These are phyloP conservation scores for Fusarium albosuccineum DNA, from an alignment of 2,329 filamentous ascomycete species.

Conservation along the genomic window DNA sequence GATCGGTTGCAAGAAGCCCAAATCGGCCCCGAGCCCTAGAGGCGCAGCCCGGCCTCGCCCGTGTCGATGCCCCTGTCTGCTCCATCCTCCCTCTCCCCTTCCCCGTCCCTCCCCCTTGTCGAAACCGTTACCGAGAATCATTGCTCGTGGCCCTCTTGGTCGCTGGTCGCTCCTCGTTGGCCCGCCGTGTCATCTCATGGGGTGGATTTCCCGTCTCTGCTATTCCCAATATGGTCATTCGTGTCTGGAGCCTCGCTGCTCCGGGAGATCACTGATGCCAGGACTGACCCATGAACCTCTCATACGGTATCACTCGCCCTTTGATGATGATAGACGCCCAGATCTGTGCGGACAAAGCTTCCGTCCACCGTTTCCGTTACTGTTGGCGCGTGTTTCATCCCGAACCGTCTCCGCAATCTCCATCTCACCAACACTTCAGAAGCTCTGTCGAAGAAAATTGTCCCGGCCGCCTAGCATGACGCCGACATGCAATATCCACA, in stretches of 20 bases:
- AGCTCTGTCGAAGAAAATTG: constrained; percentile 41
- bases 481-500: constrained; percentile 37
- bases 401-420: constrained; percentile 36
- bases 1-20: constrained; percentile 35
- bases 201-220: constrained; percentile 17
- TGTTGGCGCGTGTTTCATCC: constrained; percentile 41
- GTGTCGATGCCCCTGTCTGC: constrained; percentile 19
- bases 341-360: background rate
- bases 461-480: background rate
- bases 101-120: constrained; percentile 9
- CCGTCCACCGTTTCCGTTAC: background rate
- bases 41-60: constrained; percentile 45
- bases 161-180: constrained; percentile 33
- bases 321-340: constrained; percentile 28
- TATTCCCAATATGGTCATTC: constrained; percentile 40
- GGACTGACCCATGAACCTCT: constrained; percentile 9
- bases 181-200: constrained; percentile 22
- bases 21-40: constrained; percentile 43
- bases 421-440: constrained; percentile 37
- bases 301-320: constrained; percentile 14
- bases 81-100: constrained; percentile 10
- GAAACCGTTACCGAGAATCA: constrained; percentile 22
- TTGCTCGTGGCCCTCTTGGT: constrained; percentile 15
- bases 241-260: constrained; percentile 32
- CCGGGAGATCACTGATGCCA: constrained; percentile 47